Evolutionary conservation across 441 rosid species (phyloP).

Genomic region (Corymbia calophylla): DNA sequence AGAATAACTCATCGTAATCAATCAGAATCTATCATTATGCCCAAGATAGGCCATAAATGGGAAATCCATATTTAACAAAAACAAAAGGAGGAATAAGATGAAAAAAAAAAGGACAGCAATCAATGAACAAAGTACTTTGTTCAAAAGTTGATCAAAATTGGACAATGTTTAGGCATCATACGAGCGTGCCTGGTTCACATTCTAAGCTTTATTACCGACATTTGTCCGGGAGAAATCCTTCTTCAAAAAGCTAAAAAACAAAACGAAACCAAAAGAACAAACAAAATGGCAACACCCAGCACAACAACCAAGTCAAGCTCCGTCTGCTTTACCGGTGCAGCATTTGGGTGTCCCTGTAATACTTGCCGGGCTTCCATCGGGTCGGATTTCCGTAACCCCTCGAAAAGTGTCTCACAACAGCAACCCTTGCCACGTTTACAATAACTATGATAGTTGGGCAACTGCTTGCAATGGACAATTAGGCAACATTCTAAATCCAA

Average conservation of each 20-base stretch:
- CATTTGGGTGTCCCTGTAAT: background rate
- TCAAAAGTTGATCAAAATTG: background rate
- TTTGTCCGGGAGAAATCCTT: background rate
- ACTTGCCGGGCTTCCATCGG: background rate
- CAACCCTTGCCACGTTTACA: fast-evolving
- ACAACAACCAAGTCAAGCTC: background rate
- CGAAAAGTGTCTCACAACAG: background rate
- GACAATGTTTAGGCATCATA: background rate
- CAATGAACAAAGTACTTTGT: background rate
- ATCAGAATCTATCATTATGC: too few relatives aligned
- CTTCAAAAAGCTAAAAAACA: background rate
- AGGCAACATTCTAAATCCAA: background rate
- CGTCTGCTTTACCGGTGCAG: background rate
- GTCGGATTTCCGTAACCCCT: background rate
- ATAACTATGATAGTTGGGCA: fast-evolving
- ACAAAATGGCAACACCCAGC: background rate
- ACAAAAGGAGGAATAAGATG: background rate
- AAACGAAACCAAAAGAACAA: background rate
- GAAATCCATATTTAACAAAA: background rate
- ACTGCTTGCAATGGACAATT: background rate
- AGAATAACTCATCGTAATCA: too few relatives aligned
- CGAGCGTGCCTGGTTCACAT: background rate
- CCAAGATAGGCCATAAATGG: too few relatives aligned
- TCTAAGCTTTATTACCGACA: background rate
- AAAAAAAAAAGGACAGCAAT: background rate